phyloP scores from a whole-genome alignment of 2,329 filamentous ascomycete species.

The Elsinoe australis region DNA sequence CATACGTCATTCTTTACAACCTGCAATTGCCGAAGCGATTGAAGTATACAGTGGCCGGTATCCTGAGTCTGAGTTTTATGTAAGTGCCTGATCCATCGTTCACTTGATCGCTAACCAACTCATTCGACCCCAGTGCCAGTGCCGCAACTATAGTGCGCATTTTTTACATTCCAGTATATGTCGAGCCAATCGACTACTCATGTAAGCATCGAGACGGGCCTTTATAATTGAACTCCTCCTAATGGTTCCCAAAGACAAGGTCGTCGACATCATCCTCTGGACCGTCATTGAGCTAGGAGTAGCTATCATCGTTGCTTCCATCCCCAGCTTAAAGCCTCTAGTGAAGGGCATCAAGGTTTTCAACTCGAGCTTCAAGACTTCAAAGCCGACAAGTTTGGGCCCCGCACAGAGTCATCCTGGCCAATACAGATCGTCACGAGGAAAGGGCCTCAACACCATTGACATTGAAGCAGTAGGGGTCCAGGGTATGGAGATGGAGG shows the following conservation, averaged over 20 bases:
- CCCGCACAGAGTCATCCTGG: too few relatives aligned
- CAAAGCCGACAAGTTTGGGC: too few relatives aligned
- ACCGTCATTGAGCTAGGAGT: slow-evolving; percentile 15
- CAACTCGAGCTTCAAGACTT: too few relatives aligned
- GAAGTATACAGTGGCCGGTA: slow-evolving; percentile 13
- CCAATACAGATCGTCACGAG: too few relatives aligned
- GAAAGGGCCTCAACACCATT: too few relatives aligned
- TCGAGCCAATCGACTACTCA: not conserved
- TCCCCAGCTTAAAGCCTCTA: slow-evolving; percentile 14
- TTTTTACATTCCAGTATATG: slow-evolving; percentile 9
- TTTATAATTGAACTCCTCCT: too few relatives aligned
- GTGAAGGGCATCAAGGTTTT: too few relatives aligned
- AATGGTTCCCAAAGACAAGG: not conserved
- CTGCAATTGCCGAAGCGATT: slow-evolving; percentile 14
- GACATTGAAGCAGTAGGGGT: too few relatives aligned
- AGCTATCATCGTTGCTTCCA: slow-evolving; percentile 16
- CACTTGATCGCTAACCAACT: not conserved
- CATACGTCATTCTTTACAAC: slow-evolving; percentile 17
- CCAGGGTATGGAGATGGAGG: too few relatives aligned
- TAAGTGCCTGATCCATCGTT: not conserved
- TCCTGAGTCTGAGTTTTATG: slow-evolving; percentile 16
- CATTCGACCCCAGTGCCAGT: slow-evolving; percentile 5
- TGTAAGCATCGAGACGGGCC: too few relatives aligned
- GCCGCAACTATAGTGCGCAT: slow-evolving; percentile 15
- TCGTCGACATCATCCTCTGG: slow-evolving; percentile 10